Base-by-base conservation (phyloP, 1,139 yeast species). In the Yamadazyma mexicana region DNA sequence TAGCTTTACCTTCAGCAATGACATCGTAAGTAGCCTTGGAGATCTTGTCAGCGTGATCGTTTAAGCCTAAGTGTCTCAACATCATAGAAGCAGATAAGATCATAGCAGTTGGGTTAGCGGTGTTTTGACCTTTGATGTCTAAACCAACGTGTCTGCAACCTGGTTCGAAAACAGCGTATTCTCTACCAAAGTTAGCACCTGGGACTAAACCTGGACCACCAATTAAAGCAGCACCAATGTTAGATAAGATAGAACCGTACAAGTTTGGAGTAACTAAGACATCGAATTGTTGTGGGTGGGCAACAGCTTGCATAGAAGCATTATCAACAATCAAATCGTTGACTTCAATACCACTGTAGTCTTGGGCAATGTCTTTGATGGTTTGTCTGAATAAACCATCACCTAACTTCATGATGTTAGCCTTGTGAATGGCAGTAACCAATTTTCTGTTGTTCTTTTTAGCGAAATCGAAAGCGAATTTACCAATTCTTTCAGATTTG, bases 131-230 rank as follows among this genome's bases (percentile, higher is more conserved):
- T 76, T 87, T 79, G 65, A 92, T 87, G 71, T 91, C 98, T 59
- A 89, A 79, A 69, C 98, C 98, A 59, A 91, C 98, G 75, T 92
- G 98, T 79, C 98, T 87, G 75, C 97, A 91, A 69, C 98, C 98
- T 57, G 98, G 98, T 77, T 92, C 98, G 68, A 92, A 92, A 50
- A 92, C 94, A 45, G 98, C 98, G 67, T 86, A 84, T 62, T 92
- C 97, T 68, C 96, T 86, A 70, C 98, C 98, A 57, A 87, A 89
- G 78, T 89, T 87, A 58, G 95, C 97, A 70, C 98, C 98, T 58
- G 98, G 97, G 43, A 92, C 96, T 58, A 92, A 77, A 70, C 98
- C 98, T 62, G 98, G 98, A 58, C 98, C 98, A 69, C 98, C 98
- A 52, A 92, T 86, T 58, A 92, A 79, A 50, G 96, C 98, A 52